These are phyloP conservation scores for Podospora appendiculata DNA, from an alignment of 495 filamentous ascomycete species.

Conservation along the genomic window DNA sequence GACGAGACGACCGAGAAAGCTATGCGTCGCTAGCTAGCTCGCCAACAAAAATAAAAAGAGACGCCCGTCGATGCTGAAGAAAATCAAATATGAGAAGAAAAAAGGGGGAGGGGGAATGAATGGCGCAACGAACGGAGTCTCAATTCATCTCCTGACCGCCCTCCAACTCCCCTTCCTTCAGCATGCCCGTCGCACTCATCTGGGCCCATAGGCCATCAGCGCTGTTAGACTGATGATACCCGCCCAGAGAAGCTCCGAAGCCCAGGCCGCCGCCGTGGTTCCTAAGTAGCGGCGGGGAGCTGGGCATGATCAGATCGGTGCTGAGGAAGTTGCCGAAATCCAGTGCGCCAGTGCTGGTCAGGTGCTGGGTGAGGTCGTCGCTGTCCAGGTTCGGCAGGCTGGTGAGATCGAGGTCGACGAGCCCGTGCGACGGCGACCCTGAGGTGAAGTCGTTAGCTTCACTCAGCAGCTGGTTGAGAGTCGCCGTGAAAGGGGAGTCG, in stretches of 20 bases:
- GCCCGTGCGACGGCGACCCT: slow-evolving; percentile 26
- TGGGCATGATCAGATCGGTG: slow-evolving; percentile 45
- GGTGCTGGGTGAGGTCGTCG: slow-evolving; percentile 21
- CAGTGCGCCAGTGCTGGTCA: slow-evolving; percentile 18
- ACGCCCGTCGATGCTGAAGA: no score
- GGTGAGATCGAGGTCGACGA: slow-evolving; percentile 27
- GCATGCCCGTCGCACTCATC: background rate
- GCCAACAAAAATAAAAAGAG: no score
- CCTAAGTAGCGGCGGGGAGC: slow-evolving; percentile 39
- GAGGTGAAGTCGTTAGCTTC: slow-evolving; percentile 41
- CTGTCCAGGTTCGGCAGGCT: slow-evolving; percentile 32
- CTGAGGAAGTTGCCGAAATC: slow-evolving; percentile 40
- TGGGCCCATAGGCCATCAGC: slow-evolving; percentile 8
- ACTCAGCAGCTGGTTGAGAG: slow-evolving; percentile 51
- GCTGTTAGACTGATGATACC: background rate
- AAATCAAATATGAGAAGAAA: no score
- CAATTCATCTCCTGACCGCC: no score
- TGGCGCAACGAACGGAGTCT: no score
- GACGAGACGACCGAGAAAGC: no score
- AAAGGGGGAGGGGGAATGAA: no score
- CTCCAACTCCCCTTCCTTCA: no score
- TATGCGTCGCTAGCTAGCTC: no score
- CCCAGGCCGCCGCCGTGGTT: slow-evolving; percentile 5
- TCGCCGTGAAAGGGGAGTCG: slow-evolving; percentile 51
- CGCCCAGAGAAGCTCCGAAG: slow-evolving; percentile 17